Base-by-base conservation (phyloP, 768 basidiomycete genomes). In the Lactarius quietus region DNA sequence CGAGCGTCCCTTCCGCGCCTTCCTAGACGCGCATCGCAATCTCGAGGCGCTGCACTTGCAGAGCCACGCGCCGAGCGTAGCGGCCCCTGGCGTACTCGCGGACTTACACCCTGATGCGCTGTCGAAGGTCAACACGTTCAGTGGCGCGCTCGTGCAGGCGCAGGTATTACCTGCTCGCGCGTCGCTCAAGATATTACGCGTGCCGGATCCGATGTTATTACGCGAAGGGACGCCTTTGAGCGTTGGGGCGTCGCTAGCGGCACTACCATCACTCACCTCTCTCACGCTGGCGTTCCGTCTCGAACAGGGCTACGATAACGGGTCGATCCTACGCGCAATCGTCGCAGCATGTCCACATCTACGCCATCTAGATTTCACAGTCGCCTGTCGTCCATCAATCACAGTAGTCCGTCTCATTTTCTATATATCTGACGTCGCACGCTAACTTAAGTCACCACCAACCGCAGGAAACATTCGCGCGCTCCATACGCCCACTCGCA, bases 271-370 rank as follows among this genome's bases (percentile, higher is more conserved):
- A 6, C 79, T 92, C 29, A 81, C 78, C 15, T 81, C 84, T 45
- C 78, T 92, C 62, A 85, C 81, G 60, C 82, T 91, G 51, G 78
- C 83, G 18, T 91, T 91, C 71, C 81, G 83, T 43, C 81, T 91
- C 57, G 87, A 90, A 70, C 85, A 86, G 70, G 74, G 73, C 5
- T 90, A 90, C 70, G 89, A 92, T 69, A 86, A 87, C 70, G 86
- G 84, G 31, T 85, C 85, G 69, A 76, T 90, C 63, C 78, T 92
- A 38, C 83, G 87, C 53, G 85, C 86, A 4, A 81, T 92, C 63
- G 83, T 85, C 59, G 76, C 83, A 15, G 81, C 86, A 0, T 90
- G 89, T 70, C 89, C 89, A 14, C 80, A 81, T 59, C 78, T 92
- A 41, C 79, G 77, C 38, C 82, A 86, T 71, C 78, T 92, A 9